These are phyloP conservation scores for Thelonectria blattea DNA, from an alignment of 2,329 filamentous ascomycete species.

Conservation along the genomic window DNA sequence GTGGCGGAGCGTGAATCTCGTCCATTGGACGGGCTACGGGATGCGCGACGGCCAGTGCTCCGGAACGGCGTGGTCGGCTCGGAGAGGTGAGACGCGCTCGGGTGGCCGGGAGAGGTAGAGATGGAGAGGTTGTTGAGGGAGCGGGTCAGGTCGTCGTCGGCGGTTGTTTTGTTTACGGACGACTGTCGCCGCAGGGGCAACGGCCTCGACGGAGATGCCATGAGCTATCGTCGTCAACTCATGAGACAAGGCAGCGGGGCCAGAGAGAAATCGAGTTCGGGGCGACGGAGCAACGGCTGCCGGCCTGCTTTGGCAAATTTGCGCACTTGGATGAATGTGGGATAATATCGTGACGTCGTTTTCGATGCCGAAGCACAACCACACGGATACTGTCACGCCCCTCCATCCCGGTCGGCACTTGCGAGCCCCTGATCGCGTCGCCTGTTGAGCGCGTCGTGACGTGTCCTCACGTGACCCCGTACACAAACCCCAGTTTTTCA, in stretches of 20 bases:
- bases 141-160: conserved; percentile 46
- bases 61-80: conserved; percentile 47
- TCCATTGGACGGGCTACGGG: conserved; percentile 50
- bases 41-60: conserved; percentile 46
- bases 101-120: conserved; percentile 40
- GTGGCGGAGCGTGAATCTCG: conserved; percentile 55
- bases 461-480: conserved; percentile 7
- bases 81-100: conserved; percentile 43
- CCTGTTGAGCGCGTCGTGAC: conserved; percentile 12
- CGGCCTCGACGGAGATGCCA: conserved; percentile 40
- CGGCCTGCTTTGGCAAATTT: conserved; percentile 6
- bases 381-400: conserved; percentile 10
- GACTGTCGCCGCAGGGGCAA: conserved; percentile 44
- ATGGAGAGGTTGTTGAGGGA: conserved; percentile 55
- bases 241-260: conserved; percentile 22
- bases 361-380: not conserved
- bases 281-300: not conserved
- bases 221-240: conserved; percentile 28
- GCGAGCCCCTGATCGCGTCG: conserved; percentile 17
- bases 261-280: not conserved
- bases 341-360: conserved; percentile 21
- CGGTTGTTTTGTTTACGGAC: conserved; percentile 40
- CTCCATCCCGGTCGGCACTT: conserved; percentile 13
- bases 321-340: conserved; percentile 12
- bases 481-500: not conserved